These are phyloP conservation scores for Alternaria incomplexa DNA, from an alignment of 2,329 filamentous ascomycete genomes.

Conservation along the genomic window DNA sequence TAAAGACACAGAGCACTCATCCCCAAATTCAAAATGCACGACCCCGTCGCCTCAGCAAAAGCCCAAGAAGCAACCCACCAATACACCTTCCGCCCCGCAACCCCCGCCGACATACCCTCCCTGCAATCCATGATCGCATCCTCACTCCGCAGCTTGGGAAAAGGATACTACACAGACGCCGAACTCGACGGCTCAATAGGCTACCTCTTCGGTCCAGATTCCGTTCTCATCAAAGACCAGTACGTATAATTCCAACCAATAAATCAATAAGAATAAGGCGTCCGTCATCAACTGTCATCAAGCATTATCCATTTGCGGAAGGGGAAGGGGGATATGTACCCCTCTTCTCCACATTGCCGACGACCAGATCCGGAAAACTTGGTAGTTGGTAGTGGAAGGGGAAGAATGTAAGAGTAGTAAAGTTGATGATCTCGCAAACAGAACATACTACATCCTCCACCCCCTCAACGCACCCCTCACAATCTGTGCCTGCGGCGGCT, in stretches of 20 bases:
- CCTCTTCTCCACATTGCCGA: neutral
- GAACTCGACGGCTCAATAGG: slow-evolving; percentile 47
- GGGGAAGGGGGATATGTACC: neutral
- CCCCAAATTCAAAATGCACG: slow-evolving; percentile 19
- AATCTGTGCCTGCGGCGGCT: slow-evolving; percentile 46
- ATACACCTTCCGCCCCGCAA: slow-evolving; percentile 38
- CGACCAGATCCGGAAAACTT: neutral
- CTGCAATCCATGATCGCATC: slow-evolving; percentile 37
- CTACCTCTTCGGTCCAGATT: slow-evolving; percentile 45
- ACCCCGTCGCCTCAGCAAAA: slow-evolving; percentile 40
- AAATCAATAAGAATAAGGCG: slow-evolving; percentile 1
- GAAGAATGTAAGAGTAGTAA: neutral
- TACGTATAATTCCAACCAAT: slow-evolving; percentile 1
- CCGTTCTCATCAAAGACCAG: slow-evolving; percentile 40
- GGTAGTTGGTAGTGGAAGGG: neutral
- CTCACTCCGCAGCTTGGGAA: slow-evolving; percentile 36
- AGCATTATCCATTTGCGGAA: neutral
- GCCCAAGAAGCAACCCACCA: slow-evolving; percentile 42
- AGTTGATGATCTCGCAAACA: slow-evolving; percentile 1
- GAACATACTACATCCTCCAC: slow-evolving; percentile 45
- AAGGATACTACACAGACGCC: slow-evolving; percentile 37
- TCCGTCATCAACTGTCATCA: neutral
- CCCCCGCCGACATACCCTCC: slow-evolving; percentile 37
- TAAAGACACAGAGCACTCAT: no score
- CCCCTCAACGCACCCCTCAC: slow-evolving; percentile 21